Evolutionary conservation across 2,329 filamentous ascomycete species (phyloP).

Genomic region (Ceratocystis smalleyi): DNA sequence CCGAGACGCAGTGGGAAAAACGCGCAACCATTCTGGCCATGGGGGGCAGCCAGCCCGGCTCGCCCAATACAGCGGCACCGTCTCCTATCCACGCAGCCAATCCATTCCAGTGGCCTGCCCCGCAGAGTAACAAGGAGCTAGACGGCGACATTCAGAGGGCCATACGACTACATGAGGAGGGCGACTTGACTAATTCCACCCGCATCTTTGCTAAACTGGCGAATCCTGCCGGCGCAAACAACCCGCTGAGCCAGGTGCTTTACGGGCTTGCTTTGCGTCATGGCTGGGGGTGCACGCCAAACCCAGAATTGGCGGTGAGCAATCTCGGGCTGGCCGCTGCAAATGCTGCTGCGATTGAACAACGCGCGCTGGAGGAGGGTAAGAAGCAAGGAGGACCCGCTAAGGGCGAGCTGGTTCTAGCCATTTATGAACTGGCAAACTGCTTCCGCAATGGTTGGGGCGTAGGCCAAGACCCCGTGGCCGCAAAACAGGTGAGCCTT

Average conservation of each 20-base stretch:
- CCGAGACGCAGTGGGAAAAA: slow-evolving; percentile 76
- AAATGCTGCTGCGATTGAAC: slow-evolving; percentile 77
- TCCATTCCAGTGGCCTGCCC: slow-evolving; percentile 23
- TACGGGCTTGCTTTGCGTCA: slow-evolving; percentile 87
- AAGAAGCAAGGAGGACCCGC: slow-evolving; percentile 86
- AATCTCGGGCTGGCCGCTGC: slow-evolving; percentile 81
- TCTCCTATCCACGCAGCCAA: slow-evolving; percentile 17
- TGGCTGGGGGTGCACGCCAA: slow-evolving; percentile 72
- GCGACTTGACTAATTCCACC: slow-evolving; percentile 67
- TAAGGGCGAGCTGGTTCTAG: slow-evolving; percentile 89
- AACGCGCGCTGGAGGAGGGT: slow-evolving; percentile 68
- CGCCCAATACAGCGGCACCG: slow-evolving; percentile 20
- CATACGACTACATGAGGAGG: slow-evolving; percentile 81
- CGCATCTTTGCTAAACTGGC: slow-evolving; percentile 70
- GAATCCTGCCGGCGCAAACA: slow-evolving; percentile 70
- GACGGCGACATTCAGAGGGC: slow-evolving; percentile 78
- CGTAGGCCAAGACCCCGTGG: slow-evolving; percentile 67
- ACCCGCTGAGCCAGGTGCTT: slow-evolving; percentile 85
- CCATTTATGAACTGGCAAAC: slow-evolving; percentile 88
- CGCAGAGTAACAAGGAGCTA: slow-evolving; percentile 25
- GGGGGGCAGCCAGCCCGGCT: slow-evolving; percentile 25
- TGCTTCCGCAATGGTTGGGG: slow-evolving; percentile 94
- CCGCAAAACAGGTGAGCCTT: slow-evolving; percentile 52
- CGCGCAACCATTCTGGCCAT: slow-evolving; percentile 67
- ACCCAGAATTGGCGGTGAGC: slow-evolving; percentile 58